Conservation (phyloP, 2,329 filamentous ascomycete species). For the Fusarium oligoseptatum region DNA sequence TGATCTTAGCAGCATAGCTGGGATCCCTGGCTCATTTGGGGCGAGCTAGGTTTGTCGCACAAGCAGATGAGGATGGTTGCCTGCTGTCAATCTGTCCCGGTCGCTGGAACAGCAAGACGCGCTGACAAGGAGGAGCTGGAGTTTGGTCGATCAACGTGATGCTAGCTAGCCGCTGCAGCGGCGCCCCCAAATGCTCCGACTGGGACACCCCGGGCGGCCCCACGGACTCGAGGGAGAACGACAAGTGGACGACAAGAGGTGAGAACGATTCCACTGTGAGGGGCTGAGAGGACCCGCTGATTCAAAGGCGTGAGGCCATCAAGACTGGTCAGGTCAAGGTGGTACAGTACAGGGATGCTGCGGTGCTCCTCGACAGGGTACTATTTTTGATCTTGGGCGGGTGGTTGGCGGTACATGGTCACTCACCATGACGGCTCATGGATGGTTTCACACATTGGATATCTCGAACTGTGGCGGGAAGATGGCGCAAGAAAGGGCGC, state of each 20-base stretch:
- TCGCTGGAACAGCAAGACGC: background rate
- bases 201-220: background rate
- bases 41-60: background rate
- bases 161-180: constrained; percentile 2
- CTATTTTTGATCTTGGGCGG: constrained; percentile 36
- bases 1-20: constrained; percentile 17
- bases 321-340: constrained; percentile 17
- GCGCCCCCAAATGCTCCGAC: constrained; percentile 5
- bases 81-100: constrained; percentile 5
- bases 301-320: constrained; percentile 19
- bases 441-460: background rate
- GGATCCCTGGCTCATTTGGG: constrained; percentile 10
- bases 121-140: background rate
- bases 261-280: background rate
- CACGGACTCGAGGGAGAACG: constrained; percentile 4
- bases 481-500: background rate
- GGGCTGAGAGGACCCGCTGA: constrained; percentile 8
- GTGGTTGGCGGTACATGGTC: background rate
- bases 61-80: background rate
- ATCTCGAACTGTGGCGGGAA: constrained; percentile 8
- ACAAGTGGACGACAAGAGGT: background rate
- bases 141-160: constrained; percentile 6
- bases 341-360: constrained; percentile 17
- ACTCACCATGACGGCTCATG: background rate
- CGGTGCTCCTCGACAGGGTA: constrained; percentile 20